Evolutionary conservation across 129 eudicot species (phyloP).

Genomic region (Deinandra increscens): DNA sequence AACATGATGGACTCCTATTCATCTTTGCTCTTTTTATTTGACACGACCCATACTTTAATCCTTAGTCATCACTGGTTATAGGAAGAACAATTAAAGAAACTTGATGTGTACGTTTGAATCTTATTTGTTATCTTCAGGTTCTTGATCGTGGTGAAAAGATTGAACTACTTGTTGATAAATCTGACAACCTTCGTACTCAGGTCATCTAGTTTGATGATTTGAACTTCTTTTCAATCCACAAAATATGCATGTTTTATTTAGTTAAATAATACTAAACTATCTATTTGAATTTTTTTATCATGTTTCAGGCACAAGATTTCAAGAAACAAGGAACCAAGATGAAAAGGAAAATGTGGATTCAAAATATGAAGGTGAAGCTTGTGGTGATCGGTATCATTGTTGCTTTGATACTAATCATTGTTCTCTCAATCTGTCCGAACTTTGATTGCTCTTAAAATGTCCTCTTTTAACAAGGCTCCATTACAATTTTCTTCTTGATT

Average conservation of each 20-base stretch:
- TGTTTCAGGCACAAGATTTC: constrained; percentile 39
- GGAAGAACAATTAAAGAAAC: too few relatives aligned
- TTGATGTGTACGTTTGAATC: not conserved
- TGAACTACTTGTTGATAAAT: constrained; percentile 58
- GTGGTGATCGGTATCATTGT: constrained; percentile 36
- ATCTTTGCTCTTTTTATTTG: too few relatives aligned
- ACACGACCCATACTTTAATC: too few relatives aligned
- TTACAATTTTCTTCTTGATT: constrained; percentile 3
- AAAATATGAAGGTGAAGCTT: constrained; percentile 56
- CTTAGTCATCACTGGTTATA: too few relatives aligned
- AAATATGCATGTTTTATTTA: constrained; percentile 8
- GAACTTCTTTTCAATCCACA: constrained; percentile 9
- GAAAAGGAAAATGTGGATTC: constrained; percentile 53
- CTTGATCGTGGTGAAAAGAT: constrained; percentile 68
- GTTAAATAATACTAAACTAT: not conserved
- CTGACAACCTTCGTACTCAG: constrained; percentile 53
- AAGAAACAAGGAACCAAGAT: constrained; percentile 43
- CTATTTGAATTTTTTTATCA: not conserved
- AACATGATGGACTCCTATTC: too few relatives aligned
- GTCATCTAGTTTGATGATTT: constrained; percentile 11
- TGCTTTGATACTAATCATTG: constrained; percentile 33
- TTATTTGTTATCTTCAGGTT: constrained; percentile 35
- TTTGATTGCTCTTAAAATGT: constrained; percentile 28
- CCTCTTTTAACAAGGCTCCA: not conserved
- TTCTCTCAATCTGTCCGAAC: constrained; percentile 35